Evolutionary conservation across 139 green algal genomes (phyloP), one percentile per base, ranked within the genome.

Genomic region (Coccomyxa sp.): DNA sequence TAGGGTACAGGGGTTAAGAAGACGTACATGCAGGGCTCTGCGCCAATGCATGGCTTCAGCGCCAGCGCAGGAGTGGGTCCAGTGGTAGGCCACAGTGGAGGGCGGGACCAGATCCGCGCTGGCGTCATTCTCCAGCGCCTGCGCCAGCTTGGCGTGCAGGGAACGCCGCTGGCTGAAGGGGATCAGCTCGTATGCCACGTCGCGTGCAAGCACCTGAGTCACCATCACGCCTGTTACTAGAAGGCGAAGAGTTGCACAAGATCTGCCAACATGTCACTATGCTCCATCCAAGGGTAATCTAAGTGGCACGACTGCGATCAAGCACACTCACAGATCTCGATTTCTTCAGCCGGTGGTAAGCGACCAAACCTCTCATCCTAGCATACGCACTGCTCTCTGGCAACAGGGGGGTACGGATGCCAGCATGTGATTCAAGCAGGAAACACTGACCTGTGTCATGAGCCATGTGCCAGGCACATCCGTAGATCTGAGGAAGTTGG

Each of bases 151-250:
- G 18, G 83, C 89, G 75, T 95, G 91, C 83, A 94, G 85, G 24
- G 82, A 75, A 0, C 91, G 80, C 10, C 91, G 83, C 84, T 90
- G 82, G 34, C 77, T 84, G 76, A 91, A 84, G 0, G 91, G 91
- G 55, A 95, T 89, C 27, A 93, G 77, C 18, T 92, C 87, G 54
- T 92, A 93, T 44, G 93, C 89, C 27, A 95, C 90, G 73, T 95
- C 91, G 0, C 89, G 78, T 4, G 75, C 87, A 55, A 92, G 64
- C 73, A 84, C 82, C 77, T 86, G 58, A 27, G 40, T 5, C 14
- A n/a, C 31, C 68, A 72, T 35, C 24, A 12, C 50, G 50, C 22
- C 18, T 64, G 50, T 64, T 5, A 12, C 5, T n/a, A n/a, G n/a
- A n/a, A n/a, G n/a, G n/a, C n/a, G n/a, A n/a, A n/a, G n/a, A n/a